Evolutionary conservation across 495 filamentous ascomycete genomes (phyloP), one percentile per base, ranked within the genome.

Genomic region (Hypomontagnella monticulosa): DNA sequence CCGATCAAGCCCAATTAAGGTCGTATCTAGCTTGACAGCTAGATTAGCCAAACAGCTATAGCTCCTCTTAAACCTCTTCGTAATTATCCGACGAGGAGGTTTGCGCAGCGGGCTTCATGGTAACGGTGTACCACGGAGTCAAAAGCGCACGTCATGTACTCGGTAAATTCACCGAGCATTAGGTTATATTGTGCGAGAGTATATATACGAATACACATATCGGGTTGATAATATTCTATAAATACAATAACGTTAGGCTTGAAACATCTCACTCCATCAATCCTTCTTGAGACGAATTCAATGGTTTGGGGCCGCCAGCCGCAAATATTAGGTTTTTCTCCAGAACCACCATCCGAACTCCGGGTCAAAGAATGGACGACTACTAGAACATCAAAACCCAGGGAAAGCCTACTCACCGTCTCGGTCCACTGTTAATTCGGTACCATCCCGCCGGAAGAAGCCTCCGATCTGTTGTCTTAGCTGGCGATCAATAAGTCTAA

Each of bases 1-100:
- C 55, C 10, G 14, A 2, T 49, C 19, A 27, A 32, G 32, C 38
- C 51, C 19, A 32, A 40, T 11, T 27, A 30, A 15, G 5, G 19
- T 40, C n/a, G 9, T 57, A 6, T 30, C 37, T 38, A 55, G 19
- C 23, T 51, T 20, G 14, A 40, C 16, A 47, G 20, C 27, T 60
- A 49, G 27, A 20, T 15, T 18, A 38, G 32, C 2, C 23, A 1
- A 36, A 18, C 23, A 47, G 23, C 23, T 27, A 27, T 27, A 27
- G 23, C 23, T 27, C 6, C 3, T 27, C 23, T 6, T 6, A 27
- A 27, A 2, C 6, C 23, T 6, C 23, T 6, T 27, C 2, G 23
- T n/a, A 12, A 30, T 18, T 40, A 41, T 40, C 18, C 38, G 23
- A 34, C 16, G 16, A 42, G 33, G 18, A 15, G 6, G 43, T 16